phyloP scores from a whole-genome alignment of 2,329 filamentous ascomycete species.

The Colletotrichum lupini region DNA sequence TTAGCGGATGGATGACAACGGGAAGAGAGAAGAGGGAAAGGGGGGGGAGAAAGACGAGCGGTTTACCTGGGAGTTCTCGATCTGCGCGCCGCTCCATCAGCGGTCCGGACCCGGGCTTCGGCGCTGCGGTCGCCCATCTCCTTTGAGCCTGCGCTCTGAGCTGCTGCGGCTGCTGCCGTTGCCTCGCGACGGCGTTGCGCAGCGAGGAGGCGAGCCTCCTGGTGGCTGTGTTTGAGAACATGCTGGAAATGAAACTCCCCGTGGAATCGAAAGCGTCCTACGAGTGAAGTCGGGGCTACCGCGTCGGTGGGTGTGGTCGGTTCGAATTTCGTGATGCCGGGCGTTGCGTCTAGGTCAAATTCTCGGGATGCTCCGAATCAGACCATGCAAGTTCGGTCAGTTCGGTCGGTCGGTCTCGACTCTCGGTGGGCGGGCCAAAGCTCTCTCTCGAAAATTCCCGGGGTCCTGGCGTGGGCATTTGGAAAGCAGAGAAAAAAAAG shows the following conservation, averaged over 20 bases:
- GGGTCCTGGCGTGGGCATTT: not conserved
- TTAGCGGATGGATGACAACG: not conserved
- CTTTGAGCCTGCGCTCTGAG: slow-evolving; percentile 46
- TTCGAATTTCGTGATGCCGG: not conserved
- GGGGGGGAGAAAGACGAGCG: not conserved
- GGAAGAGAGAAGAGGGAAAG: not conserved
- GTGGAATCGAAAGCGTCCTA: not conserved
- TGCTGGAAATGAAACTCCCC: not conserved
- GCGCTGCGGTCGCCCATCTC: slow-evolving; percentile 64
- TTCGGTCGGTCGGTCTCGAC: slow-evolving; percentile 4
- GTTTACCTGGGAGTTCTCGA: slow-evolving; percentile 72
- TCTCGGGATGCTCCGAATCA: slow-evolving; percentile 29
- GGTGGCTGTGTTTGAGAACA: slow-evolving; percentile 29
- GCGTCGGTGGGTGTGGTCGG: not conserved
- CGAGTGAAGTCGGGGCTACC: not conserved
- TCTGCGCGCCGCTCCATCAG: slow-evolving; percentile 74
- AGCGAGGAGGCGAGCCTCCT: slow-evolving; percentile 30
- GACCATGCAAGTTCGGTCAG: slow-evolving; percentile 12
- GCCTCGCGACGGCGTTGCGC: slow-evolving; percentile 12
- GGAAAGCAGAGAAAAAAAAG: not conserved
- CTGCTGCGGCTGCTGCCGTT: slow-evolving; percentile 16
- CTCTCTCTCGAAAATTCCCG: not conserved
- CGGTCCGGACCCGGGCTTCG: slow-evolving; percentile 69
- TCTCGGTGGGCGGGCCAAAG: slow-evolving; percentile 25
- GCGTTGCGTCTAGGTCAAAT: not conserved